These are phyloP conservation scores for Claviceps fusiformis DNA, from an alignment of 2,329 filamentous ascomycete species.

Conservation along the genomic window DNA sequence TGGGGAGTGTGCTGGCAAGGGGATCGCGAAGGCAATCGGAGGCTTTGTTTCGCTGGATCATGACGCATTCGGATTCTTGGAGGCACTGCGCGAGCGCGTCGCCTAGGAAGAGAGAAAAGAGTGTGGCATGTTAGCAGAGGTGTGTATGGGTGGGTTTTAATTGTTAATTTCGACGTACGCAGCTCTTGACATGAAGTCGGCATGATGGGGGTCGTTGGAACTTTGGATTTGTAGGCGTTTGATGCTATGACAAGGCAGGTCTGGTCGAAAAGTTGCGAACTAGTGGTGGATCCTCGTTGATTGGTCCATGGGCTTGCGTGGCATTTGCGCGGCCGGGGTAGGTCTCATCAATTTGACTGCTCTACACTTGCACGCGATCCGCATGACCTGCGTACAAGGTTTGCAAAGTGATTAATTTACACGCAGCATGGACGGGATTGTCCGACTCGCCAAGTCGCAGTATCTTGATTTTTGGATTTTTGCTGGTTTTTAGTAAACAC, in stretches of 20 bases:
- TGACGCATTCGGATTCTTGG: slow-evolving; percentile 90
- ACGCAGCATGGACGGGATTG: not conserved
- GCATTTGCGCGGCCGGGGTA: not conserved
- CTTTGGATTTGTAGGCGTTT: not conserved
- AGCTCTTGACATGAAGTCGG: slow-evolving; percentile 95
- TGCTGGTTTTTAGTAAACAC: too few relatives aligned
- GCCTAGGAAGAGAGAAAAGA: slow-evolving; percentile 38
- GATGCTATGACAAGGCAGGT: not conserved
- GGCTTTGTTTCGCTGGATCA: slow-evolving; percentile 76
- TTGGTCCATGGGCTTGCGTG: not conserved
- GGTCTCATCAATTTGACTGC: not conserved
- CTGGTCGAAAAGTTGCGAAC: not conserved
- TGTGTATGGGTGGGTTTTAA: not conserved
- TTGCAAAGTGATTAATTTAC: not conserved
- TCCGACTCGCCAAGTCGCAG: not conserved
- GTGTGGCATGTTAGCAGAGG: not conserved
- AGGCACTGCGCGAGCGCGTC: slow-evolving; percentile 88
- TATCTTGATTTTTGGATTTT: not conserved
- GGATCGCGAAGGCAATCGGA: slow-evolving; percentile 79
- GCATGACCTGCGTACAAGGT: not conserved
- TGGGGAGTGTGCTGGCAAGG: slow-evolving; percentile 67
- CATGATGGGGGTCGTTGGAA: slow-evolving; percentile 38
- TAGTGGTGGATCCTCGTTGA: not conserved
- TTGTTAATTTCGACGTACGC: slow-evolving; percentile 44
- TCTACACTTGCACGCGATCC: not conserved